Evolutionary conservation across 177 flowering plant genomes (phyloP), one percentile per base, ranked within the genome.

Genomic region (Vitis hybrid): DNA sequence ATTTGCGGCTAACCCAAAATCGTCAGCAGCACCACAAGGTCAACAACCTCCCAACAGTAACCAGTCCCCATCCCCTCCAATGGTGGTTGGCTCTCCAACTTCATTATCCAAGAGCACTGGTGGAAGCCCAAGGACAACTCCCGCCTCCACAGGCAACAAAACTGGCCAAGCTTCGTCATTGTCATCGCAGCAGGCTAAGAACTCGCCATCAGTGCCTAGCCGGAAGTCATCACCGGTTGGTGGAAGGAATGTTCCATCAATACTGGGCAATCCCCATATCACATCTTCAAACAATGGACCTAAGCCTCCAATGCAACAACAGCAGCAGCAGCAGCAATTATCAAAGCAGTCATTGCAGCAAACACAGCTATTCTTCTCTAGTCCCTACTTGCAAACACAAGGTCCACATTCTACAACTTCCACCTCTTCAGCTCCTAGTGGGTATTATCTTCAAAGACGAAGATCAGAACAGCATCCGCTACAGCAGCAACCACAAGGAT

Each of bases 91-190:
- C 8, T 90, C 97, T 14, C 92, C 97, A 3, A 80, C 97, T 1
- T 82, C 93, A 1, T 69, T 82, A 17, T 82, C 92, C 5, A 91
- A 85, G 74, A 75, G 87, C 75, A 81, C 88, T 4, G 86, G 91
- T 60, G 92, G 91, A 19, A 86, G 92, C 82, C 94, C 98, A 0
- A 88, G 90, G 71, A 85, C 87, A 11, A 71, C 84, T 12, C 59
- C 85, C 2, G 32, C 81, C 23, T 70, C 85, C 32, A 57, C 82
- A 9, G 72, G 81, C 12, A 84, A 71, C 79, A 88, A 86, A 74
- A 60, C 74, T 50, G 80, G 77, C 18, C 90, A 81, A 66, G 76
- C 77, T 12, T 76, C 87, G 32, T 19, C 82, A 8, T 49, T 80
- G 52, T 72, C 85, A 17, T 81, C 87, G 32, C 88, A 83, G 74